These are phyloP conservation scores for Skeletonema potamos DNA, from an alignment of 108 stramenopile species.

Conservation along the genomic window DNA sequence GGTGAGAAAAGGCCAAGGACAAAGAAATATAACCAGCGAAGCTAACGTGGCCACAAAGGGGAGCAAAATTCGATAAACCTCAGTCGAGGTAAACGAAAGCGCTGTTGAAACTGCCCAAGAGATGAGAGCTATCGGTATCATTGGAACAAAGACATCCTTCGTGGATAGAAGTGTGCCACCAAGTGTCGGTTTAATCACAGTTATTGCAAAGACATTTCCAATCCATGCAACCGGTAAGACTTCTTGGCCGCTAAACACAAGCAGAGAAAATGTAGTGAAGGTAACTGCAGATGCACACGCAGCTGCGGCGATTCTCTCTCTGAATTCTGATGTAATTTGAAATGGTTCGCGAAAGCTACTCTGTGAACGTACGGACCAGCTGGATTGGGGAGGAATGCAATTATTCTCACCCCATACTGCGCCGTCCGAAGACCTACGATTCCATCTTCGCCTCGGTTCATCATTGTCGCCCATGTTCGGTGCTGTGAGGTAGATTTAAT, in stretches of 20 bases:
- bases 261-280: neutral
- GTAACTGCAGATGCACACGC: conserved; percentile 3
- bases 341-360: conserved; percentile 3
- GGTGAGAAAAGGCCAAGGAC: conserved; percentile 20
- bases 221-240: conserved; percentile 25
- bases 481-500: neutral
- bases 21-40: conserved; percentile 5
- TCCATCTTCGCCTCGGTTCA: conserved; percentile 8
- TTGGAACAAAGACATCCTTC: conserved; percentile 10
- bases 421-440: conserved; percentile 5
- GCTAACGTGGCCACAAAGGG: conserved; percentile 16
- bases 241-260: conserved; percentile 8
- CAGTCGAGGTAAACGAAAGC: conserved; percentile 9
- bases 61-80: conserved; percentile 10
- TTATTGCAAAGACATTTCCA: conserved; percentile 45
- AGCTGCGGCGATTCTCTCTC: conserved; percentile 5
- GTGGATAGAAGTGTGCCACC: conserved; percentile 27
- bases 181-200: conserved; percentile 19
- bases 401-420: neutral
- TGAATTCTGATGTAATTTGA: conserved; percentile 7
- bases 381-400: no score
- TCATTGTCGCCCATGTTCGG: neutral
- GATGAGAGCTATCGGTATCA: conserved; percentile 26
- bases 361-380: no score
- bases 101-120: conserved; percentile 17